Conservation (phyloP, 305 asterid genomes). For the Fraxinus ornus region DNA sequence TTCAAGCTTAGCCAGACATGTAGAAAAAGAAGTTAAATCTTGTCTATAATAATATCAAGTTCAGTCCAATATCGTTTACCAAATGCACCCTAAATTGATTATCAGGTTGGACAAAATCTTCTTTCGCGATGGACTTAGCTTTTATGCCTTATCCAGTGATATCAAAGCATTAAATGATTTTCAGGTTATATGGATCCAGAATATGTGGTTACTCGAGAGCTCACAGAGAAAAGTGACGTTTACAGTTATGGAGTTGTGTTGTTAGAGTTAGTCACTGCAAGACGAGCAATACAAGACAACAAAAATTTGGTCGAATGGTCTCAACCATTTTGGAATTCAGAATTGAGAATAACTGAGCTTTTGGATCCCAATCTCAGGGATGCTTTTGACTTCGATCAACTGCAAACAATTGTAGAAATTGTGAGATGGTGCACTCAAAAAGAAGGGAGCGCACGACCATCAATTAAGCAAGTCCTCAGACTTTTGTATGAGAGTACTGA, state of each 20-base stretch:
- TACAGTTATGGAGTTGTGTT: slow-evolving; percentile 88
- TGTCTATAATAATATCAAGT: not conserved
- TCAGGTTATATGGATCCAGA: slow-evolving; percentile 96
- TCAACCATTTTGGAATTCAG: slow-evolving; percentile 47
- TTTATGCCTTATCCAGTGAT: not conserved
- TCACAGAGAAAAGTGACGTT: slow-evolving; percentile 89
- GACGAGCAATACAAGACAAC: slow-evolving; percentile 88
- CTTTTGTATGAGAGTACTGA: slow-evolving; percentile 76
- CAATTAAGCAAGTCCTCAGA: slow-evolving; percentile 91
- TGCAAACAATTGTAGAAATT: slow-evolving; percentile 51
- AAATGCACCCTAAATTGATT: not conserved
- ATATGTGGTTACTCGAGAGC: slow-evolving; percentile 77
- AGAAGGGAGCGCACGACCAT: slow-evolving; percentile 79
- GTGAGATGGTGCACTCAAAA: slow-evolving; percentile 82
- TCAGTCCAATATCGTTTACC: not conserved
- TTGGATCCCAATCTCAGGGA: slow-evolving; percentile 70
- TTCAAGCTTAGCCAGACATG: not conserved
- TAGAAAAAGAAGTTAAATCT: not conserved
- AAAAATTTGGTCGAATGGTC: slow-evolving; percentile 86
- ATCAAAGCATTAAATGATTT: slow-evolving; percentile 18
- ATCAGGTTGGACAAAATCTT: not conserved
- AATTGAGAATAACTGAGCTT: slow-evolving; percentile 56
- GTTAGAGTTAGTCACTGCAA: slow-evolving; percentile 66
- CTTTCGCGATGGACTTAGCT: not conserved
- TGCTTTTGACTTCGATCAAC: slow-evolving; percentile 71